Percentiles rank a stretch among this genome's conserved stretches.
Evolutionary conservation across 139 green algal genomes (phyloP).

Genomic region (Ettlia oleoabundans): DNA sequence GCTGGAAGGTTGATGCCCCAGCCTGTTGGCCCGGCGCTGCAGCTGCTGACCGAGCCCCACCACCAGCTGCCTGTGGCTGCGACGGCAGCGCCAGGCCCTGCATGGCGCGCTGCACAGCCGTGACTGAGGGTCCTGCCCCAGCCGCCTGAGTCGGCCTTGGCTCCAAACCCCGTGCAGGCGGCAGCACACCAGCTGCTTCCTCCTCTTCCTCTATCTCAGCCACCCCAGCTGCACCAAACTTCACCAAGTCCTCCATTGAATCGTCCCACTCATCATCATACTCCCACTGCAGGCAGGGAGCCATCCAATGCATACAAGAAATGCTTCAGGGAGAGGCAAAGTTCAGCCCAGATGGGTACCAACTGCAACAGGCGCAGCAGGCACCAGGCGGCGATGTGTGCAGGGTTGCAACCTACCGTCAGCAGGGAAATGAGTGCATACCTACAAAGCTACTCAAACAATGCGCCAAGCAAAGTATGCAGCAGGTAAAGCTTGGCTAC

Average conservation of each 20-base stretch:
- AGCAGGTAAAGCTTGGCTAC: neutral
- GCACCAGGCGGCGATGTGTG: no score
- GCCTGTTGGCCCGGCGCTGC: neutral
- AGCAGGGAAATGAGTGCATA: no score
- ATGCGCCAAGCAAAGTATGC: no score
- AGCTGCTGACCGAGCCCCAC: neutral
- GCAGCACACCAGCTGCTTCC: slow-evolving; percentile 14
- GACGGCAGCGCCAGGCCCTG: neutral
- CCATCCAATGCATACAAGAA: no score
- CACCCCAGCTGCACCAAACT: slow-evolving; percentile 54
- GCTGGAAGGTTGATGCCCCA: neutral
- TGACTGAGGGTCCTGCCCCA: neutral
- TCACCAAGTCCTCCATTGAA: slow-evolving; percentile 76
- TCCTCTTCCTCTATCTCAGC: slow-evolving; percentile 72
- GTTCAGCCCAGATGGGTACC: no score
- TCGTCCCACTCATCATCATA: slow-evolving; percentile 92
- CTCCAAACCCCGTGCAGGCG: no score
- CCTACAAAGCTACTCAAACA: no score
- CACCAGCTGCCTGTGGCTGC: neutral
- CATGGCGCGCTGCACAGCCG: neutral
- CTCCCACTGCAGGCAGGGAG: slow-evolving; percentile 65
- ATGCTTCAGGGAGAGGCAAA: no score
- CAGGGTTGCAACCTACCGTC: no score
- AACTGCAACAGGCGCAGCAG: no score
- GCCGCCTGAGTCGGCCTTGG: neutral